phyloP scores from a whole-genome alignment of 2,329 filamentous ascomycete species.

The Cercospora sp. region DNA sequence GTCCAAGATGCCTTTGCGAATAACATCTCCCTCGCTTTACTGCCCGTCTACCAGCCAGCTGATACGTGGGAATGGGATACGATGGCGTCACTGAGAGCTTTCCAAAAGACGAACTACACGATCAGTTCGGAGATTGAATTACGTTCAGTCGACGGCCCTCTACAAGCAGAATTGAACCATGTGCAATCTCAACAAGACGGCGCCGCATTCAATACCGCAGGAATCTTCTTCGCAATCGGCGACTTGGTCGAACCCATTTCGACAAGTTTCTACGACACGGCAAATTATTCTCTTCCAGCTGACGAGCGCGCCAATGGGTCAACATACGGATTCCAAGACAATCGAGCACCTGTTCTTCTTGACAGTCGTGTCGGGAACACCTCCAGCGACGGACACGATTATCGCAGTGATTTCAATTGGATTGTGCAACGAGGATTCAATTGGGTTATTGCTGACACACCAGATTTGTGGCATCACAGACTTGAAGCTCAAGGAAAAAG shows the following conservation, averaged over 20 bases:
- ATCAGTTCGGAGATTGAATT: neutral
- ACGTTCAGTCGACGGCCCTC: neutral
- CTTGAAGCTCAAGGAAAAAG: constrained; percentile 22
- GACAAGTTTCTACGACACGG: neutral
- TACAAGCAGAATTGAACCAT: neutral
- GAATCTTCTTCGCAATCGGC: neutral
- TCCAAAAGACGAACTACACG: neutral
- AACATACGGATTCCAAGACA: neutral
- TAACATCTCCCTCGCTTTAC: neutral
- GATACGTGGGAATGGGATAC: neutral
- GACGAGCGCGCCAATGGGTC: neutral
- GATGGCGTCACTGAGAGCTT: neutral
- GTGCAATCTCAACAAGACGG: neutral
- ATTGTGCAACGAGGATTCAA: constrained; percentile 15
- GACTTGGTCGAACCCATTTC: neutral
- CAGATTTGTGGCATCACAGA: constrained; percentile 26
- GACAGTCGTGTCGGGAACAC: neutral
- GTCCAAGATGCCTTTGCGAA: neutral
- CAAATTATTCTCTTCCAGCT: neutral
- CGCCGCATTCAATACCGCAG: neutral
- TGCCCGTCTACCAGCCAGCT: neutral
- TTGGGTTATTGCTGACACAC: constrained; percentile 28
- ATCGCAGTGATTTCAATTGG: neutral
- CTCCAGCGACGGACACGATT: neutral
- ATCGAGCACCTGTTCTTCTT: neutral